Evolutionary conservation across 2,329 filamentous ascomycete genomes (phyloP), one percentile per base, ranked within the genome.

Genomic region (Aureobasidium namibiae): DNA sequence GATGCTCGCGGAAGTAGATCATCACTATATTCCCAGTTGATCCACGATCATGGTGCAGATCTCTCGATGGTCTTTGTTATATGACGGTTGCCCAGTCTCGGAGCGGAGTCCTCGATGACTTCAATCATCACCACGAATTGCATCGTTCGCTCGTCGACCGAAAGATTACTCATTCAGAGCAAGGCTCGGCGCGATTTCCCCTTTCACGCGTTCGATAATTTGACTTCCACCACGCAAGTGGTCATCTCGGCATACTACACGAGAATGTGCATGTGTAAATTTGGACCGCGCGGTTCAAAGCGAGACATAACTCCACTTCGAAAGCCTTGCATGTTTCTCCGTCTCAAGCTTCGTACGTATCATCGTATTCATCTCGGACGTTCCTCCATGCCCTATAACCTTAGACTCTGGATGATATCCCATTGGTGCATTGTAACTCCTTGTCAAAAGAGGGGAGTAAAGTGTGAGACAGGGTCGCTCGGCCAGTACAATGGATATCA

Each of bases 381-480:
- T 4, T 16, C 10, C n/a, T 3, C 18, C 33, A 26, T n/a, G 26
- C 3, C 44, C 26, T 18, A 29, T 26, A 11, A 21, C 46, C 21
- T 38, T 8, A 13, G 38, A 38, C 46, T 29, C 21, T 38, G 34
- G 4, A 18, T n/a, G n/a, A n/a, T n/a, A n/a, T n/a, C n/a, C n/a
- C 33, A 52, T 52, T 39, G 38, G 29, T 29, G 33, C 48, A 52
- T 23, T 16, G 14, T 21, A 23, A 26, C 39, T 33, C 23, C 13
- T 21, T 33, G 48, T 39, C 23, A 18, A 26, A 39, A 42, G n/a
- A 10, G 36, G 24, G 13, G 34, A 42, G 24, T 31, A 41, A 41
- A 33, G 34, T 42, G 24, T 31, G 50, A 54, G 50, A 54, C 50
- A 54, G 38, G 50, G 50, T 54, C 16, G 38, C n/a, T 33, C 16